Base-by-base conservation (phyloP, 345 rosid genomes). In the Bretschneidera sinensis region DNA sequence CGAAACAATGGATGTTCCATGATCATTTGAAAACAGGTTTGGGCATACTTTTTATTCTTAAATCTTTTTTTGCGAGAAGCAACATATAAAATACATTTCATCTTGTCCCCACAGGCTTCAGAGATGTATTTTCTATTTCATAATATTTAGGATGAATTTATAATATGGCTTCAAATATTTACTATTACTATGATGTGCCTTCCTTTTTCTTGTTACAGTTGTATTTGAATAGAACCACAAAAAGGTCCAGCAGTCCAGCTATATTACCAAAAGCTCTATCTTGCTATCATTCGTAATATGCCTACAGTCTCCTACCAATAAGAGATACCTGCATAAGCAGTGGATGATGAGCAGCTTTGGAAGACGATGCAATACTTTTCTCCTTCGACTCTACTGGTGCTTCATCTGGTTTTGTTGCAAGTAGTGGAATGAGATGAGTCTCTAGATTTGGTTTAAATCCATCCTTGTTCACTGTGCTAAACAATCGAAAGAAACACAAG, bases 371-470 rank as follows among this genome's bases (percentile, higher is more conserved):
- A 20, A 54, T 59, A 21, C 52, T 72, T 72, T 81, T 79, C 55
- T 81, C 89, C 78, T 81, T 80, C 0, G 76, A 71, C 21, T 80
- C 89, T n/a, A 10, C 23, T 21, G 78, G 59, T 47, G 62, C 55
- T 61, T 85, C 89, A 66, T 82, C 85, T 8, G 79, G 71, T 76
- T 87, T 85, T 21, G 70, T 80, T 43, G 91, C 89, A 47, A 89
- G 90, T 49, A 92, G 63, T 2, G 95, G 95, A 71, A 85, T 72
- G 53, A 92, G 94, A 22, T 89, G 94, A 20, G 87, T 89, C 74
- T 89, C 98, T 57, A 89, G 79, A 72, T 89, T 92, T 24, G 97
- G 98, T 71, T 89, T 89, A 70, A 92, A 89, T 24, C 98, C 98
- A 71, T 89, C 96, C 61, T 79, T 78, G 63, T 89, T 92, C 66